phyloP scores from a whole-genome alignment of 1,139 yeast species.

The Geotrichum reessii region DNA sequence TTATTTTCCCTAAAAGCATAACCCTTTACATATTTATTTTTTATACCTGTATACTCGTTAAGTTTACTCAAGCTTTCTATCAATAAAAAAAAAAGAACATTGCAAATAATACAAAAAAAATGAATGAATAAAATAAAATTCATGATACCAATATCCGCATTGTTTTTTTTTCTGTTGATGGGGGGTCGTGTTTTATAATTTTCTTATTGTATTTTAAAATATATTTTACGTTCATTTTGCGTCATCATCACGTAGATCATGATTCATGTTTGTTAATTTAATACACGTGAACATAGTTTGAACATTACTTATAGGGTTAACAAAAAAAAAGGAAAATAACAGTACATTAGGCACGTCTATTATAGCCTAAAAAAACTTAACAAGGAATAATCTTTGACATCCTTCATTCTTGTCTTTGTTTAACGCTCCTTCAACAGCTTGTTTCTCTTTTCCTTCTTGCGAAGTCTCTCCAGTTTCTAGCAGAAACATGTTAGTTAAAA shows the following conservation, averaged over 20 bases:
- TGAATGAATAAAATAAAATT: too few species aligned
- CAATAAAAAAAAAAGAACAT: too few species aligned
- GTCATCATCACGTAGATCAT: background rate
- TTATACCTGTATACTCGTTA: too few species aligned
- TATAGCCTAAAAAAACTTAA: background rate
- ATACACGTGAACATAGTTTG: background rate
- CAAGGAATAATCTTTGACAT: background rate
- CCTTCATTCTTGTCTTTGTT: background rate
- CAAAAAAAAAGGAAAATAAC: background rate
- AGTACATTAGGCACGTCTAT: background rate
- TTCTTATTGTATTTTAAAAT: background rate
- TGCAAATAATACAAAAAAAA: too few species aligned
- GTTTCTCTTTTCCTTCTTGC: constrained; percentile 40
- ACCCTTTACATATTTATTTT: background rate
- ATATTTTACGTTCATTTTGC: background rate
- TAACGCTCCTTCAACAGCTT: constrained; percentile 41
- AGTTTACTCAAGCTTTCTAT: too few species aligned
- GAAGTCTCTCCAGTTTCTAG: constrained; percentile 36
- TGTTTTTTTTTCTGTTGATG: too few species aligned
- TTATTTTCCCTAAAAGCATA: background rate
- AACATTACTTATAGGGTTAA: background rate
- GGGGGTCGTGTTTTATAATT: background rate
- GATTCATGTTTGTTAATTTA: background rate
- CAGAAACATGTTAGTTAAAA: background rate
- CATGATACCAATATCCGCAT: too few species aligned